A percentile compares a stretch with the other conserved stretches of the same genome.
These are phyloP conservation scores for Solanum chiquidenum DNA, from an alignment of 257 asterid species.

Conservation along the genomic window DNA sequence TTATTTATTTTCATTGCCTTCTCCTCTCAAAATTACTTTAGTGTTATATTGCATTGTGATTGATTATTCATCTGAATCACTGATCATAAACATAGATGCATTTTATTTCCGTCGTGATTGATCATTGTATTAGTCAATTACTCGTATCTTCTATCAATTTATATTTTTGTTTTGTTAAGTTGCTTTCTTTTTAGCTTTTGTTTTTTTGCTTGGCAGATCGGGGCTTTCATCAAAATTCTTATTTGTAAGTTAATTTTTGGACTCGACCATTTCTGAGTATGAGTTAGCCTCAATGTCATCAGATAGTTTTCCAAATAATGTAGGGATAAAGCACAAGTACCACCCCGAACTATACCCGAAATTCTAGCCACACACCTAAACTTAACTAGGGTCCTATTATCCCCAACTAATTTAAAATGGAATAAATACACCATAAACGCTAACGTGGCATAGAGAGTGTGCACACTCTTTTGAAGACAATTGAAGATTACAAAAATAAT, in stretches of 20 bases:
- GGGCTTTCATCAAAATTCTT: background rate
- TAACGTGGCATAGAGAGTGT: background rate
- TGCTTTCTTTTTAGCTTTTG: background rate
- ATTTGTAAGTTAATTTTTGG: background rate
- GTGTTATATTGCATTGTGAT: background rate
- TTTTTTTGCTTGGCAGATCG: background rate
- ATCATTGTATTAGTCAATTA: background rate
- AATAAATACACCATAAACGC: background rate
- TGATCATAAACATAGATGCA: conserved; percentile 11
- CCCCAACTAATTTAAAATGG: background rate
- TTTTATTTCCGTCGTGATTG: background rate
- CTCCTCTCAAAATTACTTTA: background rate
- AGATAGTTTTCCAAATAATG: background rate
- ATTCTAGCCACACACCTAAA: background rate
- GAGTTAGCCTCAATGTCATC: background rate
- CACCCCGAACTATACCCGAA: background rate
- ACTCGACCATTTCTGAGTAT: background rate
- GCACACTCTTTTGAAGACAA: background rate
- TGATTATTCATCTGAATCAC: conserved; percentile 9
- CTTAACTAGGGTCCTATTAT: background rate
- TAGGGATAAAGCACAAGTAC: background rate
- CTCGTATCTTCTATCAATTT: background rate
- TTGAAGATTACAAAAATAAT: background rate
- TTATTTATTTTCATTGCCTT: background rate
- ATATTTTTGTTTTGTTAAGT: background rate